phyloP scores from a whole-genome alignment of 176 grass and related monocot species.

The Thalia dealbata region DNA sequence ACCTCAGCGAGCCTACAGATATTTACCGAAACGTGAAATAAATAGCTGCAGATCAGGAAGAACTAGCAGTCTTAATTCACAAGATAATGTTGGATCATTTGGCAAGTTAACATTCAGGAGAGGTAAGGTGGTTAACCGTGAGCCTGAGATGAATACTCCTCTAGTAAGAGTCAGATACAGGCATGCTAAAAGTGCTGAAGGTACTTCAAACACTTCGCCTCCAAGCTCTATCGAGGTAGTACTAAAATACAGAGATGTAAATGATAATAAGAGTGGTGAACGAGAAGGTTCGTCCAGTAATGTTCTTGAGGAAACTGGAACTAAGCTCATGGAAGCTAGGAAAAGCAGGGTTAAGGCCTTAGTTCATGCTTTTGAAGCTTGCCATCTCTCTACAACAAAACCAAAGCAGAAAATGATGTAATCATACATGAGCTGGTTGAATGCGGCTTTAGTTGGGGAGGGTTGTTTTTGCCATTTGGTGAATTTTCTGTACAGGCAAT shows the following conservation, averaged over 20 bases:
- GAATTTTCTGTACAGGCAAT: conserved; percentile 1
- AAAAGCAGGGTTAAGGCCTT: too few relatives aligned
- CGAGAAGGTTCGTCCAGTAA: too few relatives aligned
- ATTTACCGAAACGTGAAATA: conserved; percentile 16
- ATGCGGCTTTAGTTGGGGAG: not conserved
- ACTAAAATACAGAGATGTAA: too few relatives aligned
- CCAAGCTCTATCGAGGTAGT: conserved; percentile 6
- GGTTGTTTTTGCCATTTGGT: not conserved
- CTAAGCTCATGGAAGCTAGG: too few relatives aligned
- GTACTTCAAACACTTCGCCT: conserved; percentile 8
- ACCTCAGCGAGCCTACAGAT: not conserved
- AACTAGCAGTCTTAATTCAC: not conserved
- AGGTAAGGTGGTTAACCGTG: too few relatives aligned
- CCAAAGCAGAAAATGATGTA: too few relatives aligned
- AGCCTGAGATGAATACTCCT: too few relatives aligned
- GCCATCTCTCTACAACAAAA: too few relatives aligned
- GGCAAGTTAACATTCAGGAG: too few relatives aligned
- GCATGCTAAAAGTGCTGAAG: conserved; percentile 17
- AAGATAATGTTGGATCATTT: conserved; percentile 1
- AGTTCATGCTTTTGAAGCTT: too few relatives aligned
- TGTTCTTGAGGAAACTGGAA: too few relatives aligned
- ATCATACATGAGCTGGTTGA: not conserved
- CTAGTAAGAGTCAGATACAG: conserved; percentile 40
- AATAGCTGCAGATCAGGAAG: conserved; percentile 12
- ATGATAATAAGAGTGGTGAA: too few relatives aligned